Base-by-base conservation (phyloP, 495 filamentous ascomycete species). In the Daldinia concentrica region DNA sequence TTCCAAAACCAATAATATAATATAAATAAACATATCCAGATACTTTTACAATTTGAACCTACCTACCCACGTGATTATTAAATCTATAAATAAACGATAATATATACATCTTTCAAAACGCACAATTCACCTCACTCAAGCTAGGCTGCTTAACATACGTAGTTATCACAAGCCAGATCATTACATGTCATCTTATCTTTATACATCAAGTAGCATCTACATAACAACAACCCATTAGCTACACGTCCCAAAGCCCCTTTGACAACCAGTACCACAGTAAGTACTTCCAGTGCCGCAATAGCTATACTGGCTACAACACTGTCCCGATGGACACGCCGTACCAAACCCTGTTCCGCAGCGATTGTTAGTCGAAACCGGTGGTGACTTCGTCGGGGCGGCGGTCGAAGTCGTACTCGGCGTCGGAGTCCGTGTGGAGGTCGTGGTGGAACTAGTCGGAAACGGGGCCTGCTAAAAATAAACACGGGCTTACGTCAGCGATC, bases 181-280 rank as follows among this genome's bases (percentile, higher is more conserved):
- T 36, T 11, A 36, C 30, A 9, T 32, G 32, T 14, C 11, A 36
- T 14, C 11, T 36, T 36, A 36, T 36, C 11, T 14, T 12, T 14
- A 36, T 36, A 14, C 32, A 3, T 36, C 32, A 36, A 36, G 4
- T 36, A 34, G 6, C 30, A 11, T 34, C 9, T 34, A 34, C 32
- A 45, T 6, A n/a, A 22, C 41, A n/a, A 22, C 41, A 29, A 27
- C 50, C 26, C 24, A 11, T n/a, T 22, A 65, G 1, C 71, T 69
- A 37, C 82, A 85, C 4, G 68, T 68, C 24, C 83, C 83, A 48
- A 79, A 85, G 19, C 72, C 65, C 19, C 73, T 58, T 72, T 86
- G 83, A 58, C 87, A 89, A 0, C 85, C 85, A 15, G 76, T 76
- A 24, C 83, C 84, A 71, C 87, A 89, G 64, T 82, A 88, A 26